phyloP scores from a whole-genome alignment of 345 rosid species.

The Pseudoturritis turrita region DNA sequence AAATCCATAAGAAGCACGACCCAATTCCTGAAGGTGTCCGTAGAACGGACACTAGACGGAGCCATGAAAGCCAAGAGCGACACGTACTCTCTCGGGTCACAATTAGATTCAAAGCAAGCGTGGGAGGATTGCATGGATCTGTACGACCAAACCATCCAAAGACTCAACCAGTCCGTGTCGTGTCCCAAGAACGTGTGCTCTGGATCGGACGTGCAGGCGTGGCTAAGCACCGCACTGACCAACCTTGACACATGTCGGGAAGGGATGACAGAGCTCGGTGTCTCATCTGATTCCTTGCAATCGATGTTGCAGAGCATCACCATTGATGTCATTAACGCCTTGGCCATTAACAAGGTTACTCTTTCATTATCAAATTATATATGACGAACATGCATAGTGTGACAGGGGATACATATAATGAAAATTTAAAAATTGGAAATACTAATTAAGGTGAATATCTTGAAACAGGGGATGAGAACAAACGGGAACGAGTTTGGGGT shows the following conservation, averaged over 20 bases:
- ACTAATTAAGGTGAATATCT: too few relatives aligned
- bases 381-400: too few relatives aligned
- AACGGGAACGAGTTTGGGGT: neutral
- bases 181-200: constrained; percentile 31
- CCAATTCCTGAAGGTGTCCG: constrained; percentile 41
- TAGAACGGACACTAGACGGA: constrained; percentile 40
- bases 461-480: neutral
- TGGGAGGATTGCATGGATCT: constrained; percentile 65
- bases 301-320: constrained; percentile 22
- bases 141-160: constrained; percentile 46
- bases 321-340: constrained; percentile 46
- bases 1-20: constrained; percentile 24
- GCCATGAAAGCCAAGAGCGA: constrained; percentile 35
- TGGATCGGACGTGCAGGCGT: constrained; percentile 60
- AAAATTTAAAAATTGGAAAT: too few relatives aligned
- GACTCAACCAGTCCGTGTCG: constrained; percentile 41
- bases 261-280: constrained; percentile 46
- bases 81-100: constrained; percentile 21
- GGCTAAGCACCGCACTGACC: constrained; percentile 84
- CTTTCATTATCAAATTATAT: too few relatives aligned
- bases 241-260: constrained; percentile 59
- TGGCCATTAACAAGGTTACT: constrained; percentile 47
- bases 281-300: constrained; percentile 29
- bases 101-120: constrained; percentile 36
- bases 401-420: too few relatives aligned